Evolutionary conservation across 768 basidiomycete species (phyloP).

Genomic region (Psilocybe subaeruginosa): DNA sequence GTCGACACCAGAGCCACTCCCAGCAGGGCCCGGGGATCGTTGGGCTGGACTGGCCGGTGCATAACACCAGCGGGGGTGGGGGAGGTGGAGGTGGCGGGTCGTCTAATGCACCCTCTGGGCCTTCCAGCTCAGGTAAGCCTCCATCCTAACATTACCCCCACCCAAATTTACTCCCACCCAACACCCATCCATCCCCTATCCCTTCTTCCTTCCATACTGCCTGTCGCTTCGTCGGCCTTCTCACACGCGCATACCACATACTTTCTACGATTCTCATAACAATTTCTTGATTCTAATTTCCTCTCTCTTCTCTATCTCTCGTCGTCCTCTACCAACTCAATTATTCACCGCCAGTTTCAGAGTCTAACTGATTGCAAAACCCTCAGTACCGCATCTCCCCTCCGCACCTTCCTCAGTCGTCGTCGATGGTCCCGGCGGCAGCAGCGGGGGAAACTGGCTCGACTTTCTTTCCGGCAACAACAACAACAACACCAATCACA

Average conservation of each 20-base stretch:
- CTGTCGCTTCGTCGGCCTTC: no score
- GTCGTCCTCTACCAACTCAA: no score
- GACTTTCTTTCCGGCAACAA: slow-evolving; percentile 32
- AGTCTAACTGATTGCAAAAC: slow-evolving; percentile 13
- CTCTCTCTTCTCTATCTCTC: background rate
- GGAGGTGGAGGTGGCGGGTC: slow-evolving; percentile 14
- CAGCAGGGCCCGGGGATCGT: slow-evolving; percentile 19
- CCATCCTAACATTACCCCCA: background rate
- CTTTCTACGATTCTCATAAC: background rate
- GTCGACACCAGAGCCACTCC: slow-evolving; percentile 21
- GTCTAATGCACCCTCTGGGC: slow-evolving; percentile 14
- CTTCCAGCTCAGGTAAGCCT: slow-evolving; percentile 23
- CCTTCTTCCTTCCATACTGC: background rate
- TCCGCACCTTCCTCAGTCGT: slow-evolving; percentile 16
- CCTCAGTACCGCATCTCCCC: slow-evolving; percentile 18
- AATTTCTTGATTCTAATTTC: background rate
- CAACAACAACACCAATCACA: slow-evolving; percentile 11
- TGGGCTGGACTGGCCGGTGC: slow-evolving; percentile 41
- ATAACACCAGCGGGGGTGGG: slow-evolving; percentile 16
- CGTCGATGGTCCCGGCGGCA: slow-evolving; percentile 10
- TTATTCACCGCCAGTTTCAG: slow-evolving; percentile 10
- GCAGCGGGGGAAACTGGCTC: slow-evolving; percentile 27
- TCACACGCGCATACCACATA: no score
- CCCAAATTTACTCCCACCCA: background rate
- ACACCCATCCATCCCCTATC: background rate